These are phyloP conservation scores for Breviolum minutum DNA, from an alignment of 73 alveolate genomes.

Conservation along the genomic window DNA sequence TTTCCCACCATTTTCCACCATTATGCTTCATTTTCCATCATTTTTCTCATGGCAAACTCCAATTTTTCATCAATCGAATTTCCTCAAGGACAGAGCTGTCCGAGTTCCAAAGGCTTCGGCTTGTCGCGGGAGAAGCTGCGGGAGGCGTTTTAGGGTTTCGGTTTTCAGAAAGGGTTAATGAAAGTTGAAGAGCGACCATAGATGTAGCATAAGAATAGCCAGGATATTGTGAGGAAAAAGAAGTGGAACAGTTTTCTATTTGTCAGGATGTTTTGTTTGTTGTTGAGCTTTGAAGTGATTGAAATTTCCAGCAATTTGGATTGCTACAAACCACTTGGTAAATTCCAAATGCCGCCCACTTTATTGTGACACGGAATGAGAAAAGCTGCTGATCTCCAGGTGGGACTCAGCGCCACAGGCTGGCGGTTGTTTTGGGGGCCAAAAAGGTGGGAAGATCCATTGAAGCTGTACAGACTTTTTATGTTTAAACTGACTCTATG, in stretches of 20 bases:
- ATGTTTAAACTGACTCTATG: neutral
- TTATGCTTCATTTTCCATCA: neutral
- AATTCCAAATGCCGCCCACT: too few species aligned
- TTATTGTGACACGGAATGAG: too few species aligned
- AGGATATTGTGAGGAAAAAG: neutral
- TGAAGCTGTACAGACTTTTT: neutral
- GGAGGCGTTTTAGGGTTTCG: neutral
- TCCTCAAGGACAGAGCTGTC: neutral
- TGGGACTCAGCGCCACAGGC: slow-evolving; percentile 46
- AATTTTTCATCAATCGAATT: neutral
- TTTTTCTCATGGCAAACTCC: neutral
- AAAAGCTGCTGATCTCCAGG: neutral
- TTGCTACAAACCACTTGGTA: neutral
- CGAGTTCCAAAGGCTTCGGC: slow-evolving; percentile 52
- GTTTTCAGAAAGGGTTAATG: neutral
- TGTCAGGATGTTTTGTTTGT: neutral
- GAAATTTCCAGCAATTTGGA: too few species aligned
- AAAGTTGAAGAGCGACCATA: neutral
- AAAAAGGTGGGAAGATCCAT: neutral
- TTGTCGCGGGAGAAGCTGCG: slow-evolving; percentile 46
- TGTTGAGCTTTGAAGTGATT: neutral
- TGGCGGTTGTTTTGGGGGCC: neutral
- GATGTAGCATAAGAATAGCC: neutral
- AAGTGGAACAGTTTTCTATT: neutral
- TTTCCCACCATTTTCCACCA: neutral